Evolutionary conservation across 345 rosid species (phyloP).

Genomic region (Carallia brachiata): DNA sequence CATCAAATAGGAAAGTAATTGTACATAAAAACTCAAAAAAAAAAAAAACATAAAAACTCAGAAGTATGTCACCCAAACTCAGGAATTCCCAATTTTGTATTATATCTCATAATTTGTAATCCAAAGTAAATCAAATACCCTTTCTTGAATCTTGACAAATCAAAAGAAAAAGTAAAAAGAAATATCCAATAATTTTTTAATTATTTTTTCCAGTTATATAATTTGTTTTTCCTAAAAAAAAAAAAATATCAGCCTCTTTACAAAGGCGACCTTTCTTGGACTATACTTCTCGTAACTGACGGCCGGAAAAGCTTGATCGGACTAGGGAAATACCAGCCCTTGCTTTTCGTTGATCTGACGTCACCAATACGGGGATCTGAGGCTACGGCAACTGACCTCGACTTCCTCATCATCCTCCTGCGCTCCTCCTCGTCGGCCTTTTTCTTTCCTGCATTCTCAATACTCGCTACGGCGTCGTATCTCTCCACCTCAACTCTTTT

Average conservation of each 20-base stretch:
- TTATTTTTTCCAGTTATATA: background rate
- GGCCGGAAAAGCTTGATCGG: constrained; percentile 86
- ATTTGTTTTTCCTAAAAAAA: background rate
- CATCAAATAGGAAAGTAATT: no score
- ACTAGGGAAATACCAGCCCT: constrained; percentile 77
- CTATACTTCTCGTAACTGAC: constrained; percentile 46
- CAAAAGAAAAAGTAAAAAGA: no score
- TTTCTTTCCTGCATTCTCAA: constrained; percentile 10
- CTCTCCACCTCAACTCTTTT: constrained; percentile 19
- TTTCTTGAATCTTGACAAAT: no score
- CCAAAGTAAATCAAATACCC: no score
- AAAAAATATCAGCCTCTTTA: constrained; percentile 54
- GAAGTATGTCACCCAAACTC: no score
- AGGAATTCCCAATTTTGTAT: background rate
- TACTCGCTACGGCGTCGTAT: background rate
- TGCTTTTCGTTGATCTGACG: constrained; percentile 35
- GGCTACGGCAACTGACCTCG: constrained; percentile 69
- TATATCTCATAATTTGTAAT: background rate
- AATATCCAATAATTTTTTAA: background rate
- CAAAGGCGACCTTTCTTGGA: constrained; percentile 68
- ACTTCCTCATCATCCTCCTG: constrained; percentile 63
- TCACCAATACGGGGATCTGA: constrained; percentile 34
- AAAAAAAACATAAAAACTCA: no score
- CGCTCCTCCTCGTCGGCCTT: constrained; percentile 27
- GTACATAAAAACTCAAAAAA: no score